phyloP scores from a whole-genome alignment of 1,284 basidiomycete species.

The Neolentinus lepideus region DNA sequence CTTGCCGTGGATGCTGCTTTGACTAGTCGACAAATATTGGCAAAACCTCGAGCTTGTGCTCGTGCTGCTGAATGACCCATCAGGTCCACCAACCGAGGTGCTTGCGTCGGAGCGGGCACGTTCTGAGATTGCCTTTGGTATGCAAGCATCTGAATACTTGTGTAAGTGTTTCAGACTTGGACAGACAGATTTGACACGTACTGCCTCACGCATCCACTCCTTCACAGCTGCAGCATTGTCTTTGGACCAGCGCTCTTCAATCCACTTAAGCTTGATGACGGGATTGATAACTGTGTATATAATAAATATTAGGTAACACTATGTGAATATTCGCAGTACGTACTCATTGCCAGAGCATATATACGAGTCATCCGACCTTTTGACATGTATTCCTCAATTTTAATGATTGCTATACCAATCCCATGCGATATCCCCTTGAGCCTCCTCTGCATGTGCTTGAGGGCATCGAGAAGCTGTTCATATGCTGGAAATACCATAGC shows the following conservation, averaged over 20 bases:
- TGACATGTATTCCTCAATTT: conserved; percentile 22
- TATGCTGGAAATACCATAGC: conserved; percentile 13
- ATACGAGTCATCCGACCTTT: conserved; percentile 14
- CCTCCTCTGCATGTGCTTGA: background rate
- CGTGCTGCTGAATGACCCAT: background rate
- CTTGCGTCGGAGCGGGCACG: background rate
- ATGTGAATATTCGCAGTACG: conserved; percentile 4
- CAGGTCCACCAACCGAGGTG: background rate
- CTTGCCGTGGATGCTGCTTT: background rate
- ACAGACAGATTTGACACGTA: background rate
- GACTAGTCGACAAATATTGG: background rate
- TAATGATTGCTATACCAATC: conserved; percentile 11
- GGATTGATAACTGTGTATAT: background rate
- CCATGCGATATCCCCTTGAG: conserved; percentile 7
- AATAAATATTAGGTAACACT: background rate
- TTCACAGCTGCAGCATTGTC: background rate
- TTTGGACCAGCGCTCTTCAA: background rate
- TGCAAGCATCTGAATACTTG: background rate
- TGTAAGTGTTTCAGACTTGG: background rate
- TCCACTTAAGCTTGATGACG: conserved; percentile 1
- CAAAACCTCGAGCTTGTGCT: background rate
- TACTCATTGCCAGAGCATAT: conserved; percentile 25
- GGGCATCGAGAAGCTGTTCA: conserved; percentile 10
- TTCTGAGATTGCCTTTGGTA: background rate
- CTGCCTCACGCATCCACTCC: background rate